phyloP scores from a whole-genome alignment of 352 stramenopile genomes.

The Pythium sukuiense region DNA sequence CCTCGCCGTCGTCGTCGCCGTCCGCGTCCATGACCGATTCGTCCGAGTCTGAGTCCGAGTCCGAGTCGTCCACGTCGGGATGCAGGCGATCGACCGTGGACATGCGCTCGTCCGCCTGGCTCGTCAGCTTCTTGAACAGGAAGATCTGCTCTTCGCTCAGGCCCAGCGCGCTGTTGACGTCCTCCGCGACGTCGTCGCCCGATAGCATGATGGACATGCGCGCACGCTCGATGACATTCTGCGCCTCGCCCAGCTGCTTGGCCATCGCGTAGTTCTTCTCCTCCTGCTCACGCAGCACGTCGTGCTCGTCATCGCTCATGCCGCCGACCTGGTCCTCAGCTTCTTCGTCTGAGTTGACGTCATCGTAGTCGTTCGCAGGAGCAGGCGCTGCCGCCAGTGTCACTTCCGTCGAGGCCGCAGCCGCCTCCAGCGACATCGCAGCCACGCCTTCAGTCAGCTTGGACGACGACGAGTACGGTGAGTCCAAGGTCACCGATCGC shows the following conservation, averaged over 20 bases:
- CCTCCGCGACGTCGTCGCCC: slow-evolving; percentile 64
- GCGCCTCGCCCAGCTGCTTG: slow-evolving; percentile 76
- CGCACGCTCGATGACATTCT: slow-evolving; percentile 82
- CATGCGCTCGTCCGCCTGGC: slow-evolving; percentile 80
- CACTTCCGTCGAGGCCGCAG: slow-evolving; percentile 6
- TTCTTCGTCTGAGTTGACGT: slow-evolving; percentile 81
- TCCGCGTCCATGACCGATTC: slow-evolving; percentile 41
- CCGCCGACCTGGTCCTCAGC: slow-evolving; percentile 70
- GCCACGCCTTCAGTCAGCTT: slow-evolving; percentile 7
- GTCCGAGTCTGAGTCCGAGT: slow-evolving; percentile 80
- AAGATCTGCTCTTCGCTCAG: slow-evolving; percentile 86
- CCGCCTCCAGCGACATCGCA: not conserved
- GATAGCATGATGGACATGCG: slow-evolving; percentile 87
- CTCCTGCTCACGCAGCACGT: slow-evolving; percentile 72
- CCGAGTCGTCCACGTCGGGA: slow-evolving; percentile 65
- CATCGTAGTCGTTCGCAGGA: slow-evolving; percentile 64
- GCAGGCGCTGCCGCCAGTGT: slow-evolving; percentile 24
- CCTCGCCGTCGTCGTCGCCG: slow-evolving; percentile 41
- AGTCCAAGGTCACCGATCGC: slow-evolving; percentile 32
- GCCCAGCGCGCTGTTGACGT: slow-evolving; percentile 49
- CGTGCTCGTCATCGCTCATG: slow-evolving; percentile 63
- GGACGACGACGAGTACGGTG: slow-evolving; percentile 10
- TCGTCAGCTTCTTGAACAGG: slow-evolving; percentile 92
- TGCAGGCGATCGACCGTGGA: slow-evolving; percentile 84
- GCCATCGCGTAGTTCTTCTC: slow-evolving; percentile 87